Evolutionary conservation across 768 basidiomycete species (phyloP).

Genomic region (Boletus speciosus): DNA sequence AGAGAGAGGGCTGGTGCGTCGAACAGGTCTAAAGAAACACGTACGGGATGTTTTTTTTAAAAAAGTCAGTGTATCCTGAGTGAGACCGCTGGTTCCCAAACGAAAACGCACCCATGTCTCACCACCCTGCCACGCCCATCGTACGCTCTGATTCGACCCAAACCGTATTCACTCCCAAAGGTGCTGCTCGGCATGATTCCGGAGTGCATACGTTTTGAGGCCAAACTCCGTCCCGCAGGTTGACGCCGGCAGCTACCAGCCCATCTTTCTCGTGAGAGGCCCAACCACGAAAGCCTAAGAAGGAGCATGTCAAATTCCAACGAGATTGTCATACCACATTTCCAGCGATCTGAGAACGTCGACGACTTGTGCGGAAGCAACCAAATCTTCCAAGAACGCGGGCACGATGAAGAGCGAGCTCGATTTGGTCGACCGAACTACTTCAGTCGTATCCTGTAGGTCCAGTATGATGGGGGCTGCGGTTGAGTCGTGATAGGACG

Average conservation of each 20-base stretch:
- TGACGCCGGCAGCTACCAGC: conserved; percentile 33
- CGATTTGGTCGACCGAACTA: conserved; percentile 12
- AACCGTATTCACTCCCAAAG: too few relatives aligned
- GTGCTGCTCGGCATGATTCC: too few relatives aligned
- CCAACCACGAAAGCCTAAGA: conserved; percentile 36
- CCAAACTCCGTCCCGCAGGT: conserved; percentile 39
- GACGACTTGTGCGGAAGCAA: conserved; percentile 8
- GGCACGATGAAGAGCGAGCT: conserved; percentile 16
- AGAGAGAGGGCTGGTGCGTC: too few relatives aligned
- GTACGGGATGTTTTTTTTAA: too few relatives aligned
- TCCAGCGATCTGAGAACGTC: conserved; percentile 17
- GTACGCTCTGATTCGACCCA: too few relatives aligned
- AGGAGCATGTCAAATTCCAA: neutral
- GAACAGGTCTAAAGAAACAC: too few relatives aligned
- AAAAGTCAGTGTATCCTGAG: too few relatives aligned
- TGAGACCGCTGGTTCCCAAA: too few relatives aligned
- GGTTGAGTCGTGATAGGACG: conserved; percentile 10
- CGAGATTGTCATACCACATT: conserved; percentile 12
- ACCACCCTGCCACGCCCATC: too few relatives aligned
- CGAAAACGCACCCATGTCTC: too few relatives aligned
- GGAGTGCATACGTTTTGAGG: conserved; percentile 8
- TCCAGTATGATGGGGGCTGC: conserved; percentile 21
- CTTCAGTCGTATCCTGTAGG: conserved; percentile 22
- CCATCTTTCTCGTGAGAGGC: conserved; percentile 33
- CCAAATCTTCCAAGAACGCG: conserved; percentile 23